Conservation (phyloP, 495 filamentous ascomycete genomes). For the Xylaria venustula region DNA sequence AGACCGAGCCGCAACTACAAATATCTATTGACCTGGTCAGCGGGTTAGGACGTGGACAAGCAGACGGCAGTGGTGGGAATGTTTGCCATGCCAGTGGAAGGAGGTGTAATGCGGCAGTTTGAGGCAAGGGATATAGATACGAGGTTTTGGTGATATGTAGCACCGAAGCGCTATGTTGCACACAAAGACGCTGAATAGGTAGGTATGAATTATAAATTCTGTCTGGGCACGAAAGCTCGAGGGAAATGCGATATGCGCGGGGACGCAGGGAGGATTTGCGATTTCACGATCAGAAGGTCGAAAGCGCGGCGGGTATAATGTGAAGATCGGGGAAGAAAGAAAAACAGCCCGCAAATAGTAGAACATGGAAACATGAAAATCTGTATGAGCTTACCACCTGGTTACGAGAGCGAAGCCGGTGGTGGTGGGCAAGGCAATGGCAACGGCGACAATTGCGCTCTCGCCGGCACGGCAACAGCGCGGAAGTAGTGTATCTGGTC, state of each 20-base stretch:
- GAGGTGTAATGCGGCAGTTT: neutral
- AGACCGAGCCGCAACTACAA: neutral
- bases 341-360: too few relatives aligned
- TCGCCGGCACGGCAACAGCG: neutral
- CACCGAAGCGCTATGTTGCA: neutral
- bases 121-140: neutral
- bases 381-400: neutral
- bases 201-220: neutral
- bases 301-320: neutral
- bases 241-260: neutral
- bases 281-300: neutral
- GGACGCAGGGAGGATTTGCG: neutral
- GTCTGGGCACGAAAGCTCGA: neutral
- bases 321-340: neutral
- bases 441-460: slow-evolving; percentile 1
- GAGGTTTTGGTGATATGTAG: neutral
- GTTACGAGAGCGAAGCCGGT: neutral
- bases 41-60: neutral
- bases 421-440: neutral
- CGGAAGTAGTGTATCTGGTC: neutral
- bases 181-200: neutral
- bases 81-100: neutral
- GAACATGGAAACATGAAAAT: too few relatives aligned
- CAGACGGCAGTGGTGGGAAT: neutral
- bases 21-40: neutral